Percentiles rank a stretch among this genome's conserved stretches.
phyloP scores from a whole-genome alignment of 805 yeast genomes.

The Starmerella floricola region DNA sequence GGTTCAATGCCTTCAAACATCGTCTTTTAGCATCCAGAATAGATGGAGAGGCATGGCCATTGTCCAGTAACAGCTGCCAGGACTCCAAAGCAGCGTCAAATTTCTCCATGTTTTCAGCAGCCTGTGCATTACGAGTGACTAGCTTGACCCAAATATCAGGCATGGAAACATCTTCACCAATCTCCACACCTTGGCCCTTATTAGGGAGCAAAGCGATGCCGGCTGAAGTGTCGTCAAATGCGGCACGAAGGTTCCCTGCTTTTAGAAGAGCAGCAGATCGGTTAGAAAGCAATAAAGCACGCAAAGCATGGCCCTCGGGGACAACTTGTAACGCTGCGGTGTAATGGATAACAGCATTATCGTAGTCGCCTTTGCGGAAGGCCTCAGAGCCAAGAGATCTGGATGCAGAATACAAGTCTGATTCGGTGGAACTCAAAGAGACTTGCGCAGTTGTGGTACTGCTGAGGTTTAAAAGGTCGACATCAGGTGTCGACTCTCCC shows the following conservation, averaged over 20 bases:
- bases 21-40: conserved; percentile 74
- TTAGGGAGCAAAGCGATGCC: conserved; percentile 36
- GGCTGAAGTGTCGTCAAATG: conserved; percentile 36
- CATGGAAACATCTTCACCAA: conserved; percentile 39
- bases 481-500: conserved; percentile 6
- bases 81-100: conserved; percentile 48
- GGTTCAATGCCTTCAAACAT: conserved; percentile 53
- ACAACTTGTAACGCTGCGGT: conserved; percentile 43
- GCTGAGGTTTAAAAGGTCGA: conserved; percentile 17
- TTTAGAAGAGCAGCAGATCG: conserved; percentile 55
- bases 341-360: conserved; percentile 50
- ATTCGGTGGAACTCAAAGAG: conserved; percentile 22
- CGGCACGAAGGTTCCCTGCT: conserved; percentile 53
- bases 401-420: conserved; percentile 25
- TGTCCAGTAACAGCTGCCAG: conserved; percentile 51
- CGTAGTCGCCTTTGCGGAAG: conserved; percentile 74
- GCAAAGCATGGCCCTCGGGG: conserved; percentile 52
- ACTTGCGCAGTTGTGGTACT: conserved; percentile 15
- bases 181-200: conserved; percentile 25
- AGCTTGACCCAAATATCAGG: conserved; percentile 67
- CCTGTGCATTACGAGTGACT: conserved; percentile 62
- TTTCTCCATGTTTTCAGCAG: conserved; percentile 66
- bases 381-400: conserved; percentile 43
- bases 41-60: conserved; percentile 52
- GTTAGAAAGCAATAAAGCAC: conserved; percentile 63